Conservation (phyloP, 805 yeast genomes). For the Gaillardinia entomophila region DNA sequence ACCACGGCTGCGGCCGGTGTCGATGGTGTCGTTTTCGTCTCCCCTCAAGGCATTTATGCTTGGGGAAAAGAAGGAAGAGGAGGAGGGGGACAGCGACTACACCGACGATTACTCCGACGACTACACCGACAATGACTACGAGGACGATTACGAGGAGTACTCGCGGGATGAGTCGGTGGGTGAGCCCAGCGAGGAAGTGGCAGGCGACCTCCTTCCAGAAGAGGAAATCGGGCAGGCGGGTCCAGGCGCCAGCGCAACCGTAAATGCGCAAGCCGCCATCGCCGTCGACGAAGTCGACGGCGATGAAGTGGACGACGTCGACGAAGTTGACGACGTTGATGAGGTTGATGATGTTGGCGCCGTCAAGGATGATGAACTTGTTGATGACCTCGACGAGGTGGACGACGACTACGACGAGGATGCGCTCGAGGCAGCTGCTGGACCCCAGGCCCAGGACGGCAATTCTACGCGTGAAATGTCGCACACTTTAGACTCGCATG, state of each 20-base stretch:
- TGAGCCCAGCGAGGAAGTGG: too few species aligned
- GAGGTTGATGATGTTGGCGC: constrained; percentile 10
- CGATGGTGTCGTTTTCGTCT: constrained; percentile 31
- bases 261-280: constrained; percentile 13
- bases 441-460: too few species aligned
- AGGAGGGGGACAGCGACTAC: constrained; percentile 9
- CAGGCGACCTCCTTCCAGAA: too few species aligned
- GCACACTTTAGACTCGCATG: too few species aligned
- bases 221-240: constrained; percentile 18
- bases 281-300: constrained; percentile 13
- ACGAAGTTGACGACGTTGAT: constrained; percentile 9
- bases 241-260: constrained; percentile 8
- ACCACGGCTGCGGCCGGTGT: constrained; percentile 24
- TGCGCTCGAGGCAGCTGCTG: constrained; percentile 7
- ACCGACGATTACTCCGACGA: constrained; percentile 13
- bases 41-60: constrained; percentile 38
- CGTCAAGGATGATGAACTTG: constrained; percentile 8
- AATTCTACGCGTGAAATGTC: too few species aligned
- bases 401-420: constrained; percentile 23
- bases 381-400: constrained; percentile 21
- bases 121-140: constrained; percentile 3
- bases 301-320: constrained; percentile 8
- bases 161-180: too few species aligned
- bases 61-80: constrained; percentile 19
- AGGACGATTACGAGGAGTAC: too few species aligned